phyloP scores from a whole-genome alignment of 2,329 filamentous ascomycete species.

The Cladosporium sp. region DNA sequence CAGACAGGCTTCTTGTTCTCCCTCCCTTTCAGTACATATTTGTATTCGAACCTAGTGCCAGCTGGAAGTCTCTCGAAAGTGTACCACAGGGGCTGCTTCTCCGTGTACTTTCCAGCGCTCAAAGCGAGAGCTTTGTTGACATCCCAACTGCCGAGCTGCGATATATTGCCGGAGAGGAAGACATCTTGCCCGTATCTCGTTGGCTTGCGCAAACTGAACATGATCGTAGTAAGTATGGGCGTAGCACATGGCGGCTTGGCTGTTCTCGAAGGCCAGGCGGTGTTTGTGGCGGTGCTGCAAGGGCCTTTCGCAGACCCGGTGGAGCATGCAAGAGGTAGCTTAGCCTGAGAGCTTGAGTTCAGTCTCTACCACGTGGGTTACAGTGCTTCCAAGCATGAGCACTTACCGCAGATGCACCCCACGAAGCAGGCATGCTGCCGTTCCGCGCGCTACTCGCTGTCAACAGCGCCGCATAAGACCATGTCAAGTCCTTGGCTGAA shows the following conservation, averaged over 20 bases:
- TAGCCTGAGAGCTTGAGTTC: constrained; percentile 2
- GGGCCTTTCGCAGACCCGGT: constrained; percentile 21
- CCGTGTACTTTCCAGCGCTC: constrained; percentile 51
- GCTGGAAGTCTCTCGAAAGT: constrained; percentile 47
- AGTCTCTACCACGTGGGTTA: background rate
- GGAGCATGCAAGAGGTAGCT: constrained; percentile 20
- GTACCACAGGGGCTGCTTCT: constrained; percentile 54
- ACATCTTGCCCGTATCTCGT: constrained; percentile 58
- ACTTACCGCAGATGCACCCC: constrained; percentile 33
- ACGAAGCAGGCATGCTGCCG: constrained; percentile 50
- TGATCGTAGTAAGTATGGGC: constrained; percentile 40
- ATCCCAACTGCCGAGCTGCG: constrained; percentile 56
- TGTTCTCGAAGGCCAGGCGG: constrained; percentile 17
- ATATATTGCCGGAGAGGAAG: constrained; percentile 54
- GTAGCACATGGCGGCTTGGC: constrained; percentile 16
- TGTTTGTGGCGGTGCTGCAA: constrained; percentile 23
- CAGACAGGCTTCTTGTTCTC: constrained; percentile 49
- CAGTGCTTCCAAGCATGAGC: background rate
- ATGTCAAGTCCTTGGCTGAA: constrained; percentile 62
- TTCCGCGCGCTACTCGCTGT: constrained; percentile 55
- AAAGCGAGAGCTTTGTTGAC: constrained; percentile 47
- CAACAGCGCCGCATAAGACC: constrained; percentile 66
- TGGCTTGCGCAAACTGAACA: constrained; percentile 51
- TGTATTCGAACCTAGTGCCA: constrained; percentile 56
- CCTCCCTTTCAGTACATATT: constrained; percentile 58